A percentile compares a stretch with the other conserved stretches of the same genome.
phyloP scores from a whole-genome alignment of 345 rosid genomes.

The Stellera chamaejasme region DNA sequence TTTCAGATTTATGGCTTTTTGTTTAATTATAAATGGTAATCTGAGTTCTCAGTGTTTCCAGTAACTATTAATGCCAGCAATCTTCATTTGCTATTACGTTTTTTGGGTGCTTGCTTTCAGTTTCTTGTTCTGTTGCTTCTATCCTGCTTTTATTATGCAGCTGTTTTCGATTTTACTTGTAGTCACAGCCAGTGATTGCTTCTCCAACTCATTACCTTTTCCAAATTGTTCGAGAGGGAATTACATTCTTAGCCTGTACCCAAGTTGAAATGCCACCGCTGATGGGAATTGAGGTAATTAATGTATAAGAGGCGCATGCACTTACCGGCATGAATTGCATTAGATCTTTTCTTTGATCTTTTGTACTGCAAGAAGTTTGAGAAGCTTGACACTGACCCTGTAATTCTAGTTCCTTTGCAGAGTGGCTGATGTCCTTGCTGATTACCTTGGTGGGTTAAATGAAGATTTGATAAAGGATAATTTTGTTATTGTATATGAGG shows the following conservation, averaged over 20 bases:
- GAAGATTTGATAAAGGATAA: slow-evolving; percentile 95
- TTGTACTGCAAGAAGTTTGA: slow-evolving; percentile 5
- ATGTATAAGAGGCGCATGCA: background rate
- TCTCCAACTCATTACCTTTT: slow-evolving; percentile 93
- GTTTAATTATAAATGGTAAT: background rate
- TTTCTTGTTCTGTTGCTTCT: background rate
- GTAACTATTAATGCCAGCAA: background rate
- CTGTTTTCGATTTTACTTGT: slow-evolving; percentile 8
- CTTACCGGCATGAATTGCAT: no score
- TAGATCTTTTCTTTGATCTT: background rate
- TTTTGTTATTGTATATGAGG: slow-evolving; percentile 94
- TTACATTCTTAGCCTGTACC: slow-evolving; percentile 88
- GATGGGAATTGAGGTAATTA: slow-evolving; percentile 86
- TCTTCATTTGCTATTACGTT: background rate
- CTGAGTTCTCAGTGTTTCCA: slow-evolving; percentile 1
- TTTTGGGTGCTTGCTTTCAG: slow-evolving; percentile 7
- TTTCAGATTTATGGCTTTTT: background rate
- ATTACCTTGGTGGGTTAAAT: slow-evolving; percentile 89
- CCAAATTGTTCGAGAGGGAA: slow-evolving; percentile 80
- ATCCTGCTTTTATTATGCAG: background rate
- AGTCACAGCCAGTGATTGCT: slow-evolving; percentile 83
- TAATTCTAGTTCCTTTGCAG: slow-evolving; percentile 78
- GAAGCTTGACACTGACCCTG: slow-evolving; percentile 13
- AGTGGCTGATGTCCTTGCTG: slow-evolving; percentile 77
- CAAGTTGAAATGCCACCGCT: slow-evolving; percentile 98